Conservation (phyloP, 2,329 filamentous ascomycete genomes). For the Cryphonectria nitschkei region DNA sequence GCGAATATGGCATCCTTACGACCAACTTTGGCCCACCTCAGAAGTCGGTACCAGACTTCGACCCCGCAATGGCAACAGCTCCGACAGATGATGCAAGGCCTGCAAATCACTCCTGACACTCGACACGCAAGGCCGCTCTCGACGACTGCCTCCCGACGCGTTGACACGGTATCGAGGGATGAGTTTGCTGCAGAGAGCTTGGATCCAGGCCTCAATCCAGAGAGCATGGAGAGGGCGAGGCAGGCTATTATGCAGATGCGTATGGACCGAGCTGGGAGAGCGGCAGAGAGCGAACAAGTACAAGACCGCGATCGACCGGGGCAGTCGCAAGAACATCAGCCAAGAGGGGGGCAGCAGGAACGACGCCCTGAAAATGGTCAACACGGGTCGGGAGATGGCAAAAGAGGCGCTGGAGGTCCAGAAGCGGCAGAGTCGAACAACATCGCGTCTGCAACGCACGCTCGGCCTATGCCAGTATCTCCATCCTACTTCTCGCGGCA, state of each 20-base stretch:
- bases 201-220: neutral
- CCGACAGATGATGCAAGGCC: constrained; percentile 24
- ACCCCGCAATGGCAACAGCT: constrained; percentile 31
- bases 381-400: neutral
- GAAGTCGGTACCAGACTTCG: constrained; percentile 25
- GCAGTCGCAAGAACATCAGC: neutral
- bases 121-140: constrained; percentile 23
- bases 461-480: constrained; percentile 80
- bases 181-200: constrained; percentile 11
- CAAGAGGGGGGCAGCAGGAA: neutral
- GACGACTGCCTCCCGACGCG: constrained; percentile 16
- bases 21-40: constrained; percentile 26
- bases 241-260: neutral
- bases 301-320: neutral
- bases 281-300: neutral
- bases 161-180: constrained; percentile 7
- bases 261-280: neutral
- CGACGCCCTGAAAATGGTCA: neutral
- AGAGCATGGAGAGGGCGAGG: constrained; percentile 1
- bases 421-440: neutral
- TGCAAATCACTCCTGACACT: constrained; percentile 23
- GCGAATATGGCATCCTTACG: constrained; percentile 28
- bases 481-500: constrained; percentile 94
- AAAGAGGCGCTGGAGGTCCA: neutral
- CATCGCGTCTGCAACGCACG: constrained; percentile 42